phyloP scores from a whole-genome alignment of 805 yeast genomes.

The Peterozyma xylosa region DNA sequence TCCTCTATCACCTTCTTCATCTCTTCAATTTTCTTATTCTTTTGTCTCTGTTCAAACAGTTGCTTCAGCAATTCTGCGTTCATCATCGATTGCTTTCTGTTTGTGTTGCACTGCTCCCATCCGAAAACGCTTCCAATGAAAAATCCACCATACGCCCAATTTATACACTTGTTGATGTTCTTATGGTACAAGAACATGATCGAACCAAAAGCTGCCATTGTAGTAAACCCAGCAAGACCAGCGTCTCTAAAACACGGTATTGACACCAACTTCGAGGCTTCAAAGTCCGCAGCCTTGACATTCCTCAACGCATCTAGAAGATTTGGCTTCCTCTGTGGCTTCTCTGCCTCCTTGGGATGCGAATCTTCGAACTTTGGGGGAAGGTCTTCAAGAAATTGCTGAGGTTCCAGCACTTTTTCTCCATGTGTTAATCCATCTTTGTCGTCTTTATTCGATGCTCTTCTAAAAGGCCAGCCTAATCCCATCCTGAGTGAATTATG shows the following conservation, averaged over 20 bases:
- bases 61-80: constrained; percentile 66
- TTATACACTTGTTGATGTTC: constrained; percentile 51
- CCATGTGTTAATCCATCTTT: not conserved
- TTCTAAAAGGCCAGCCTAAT: constrained; percentile 6
- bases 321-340: constrained; percentile 18
- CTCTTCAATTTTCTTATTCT: constrained; percentile 24
- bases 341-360: constrained; percentile 5
- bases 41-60: constrained; percentile 23
- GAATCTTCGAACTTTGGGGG: constrained; percentile 38
- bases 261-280: constrained; percentile 36
- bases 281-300: constrained; percentile 43
- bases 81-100: constrained; percentile 56
- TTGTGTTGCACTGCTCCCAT: constrained; percentile 87
- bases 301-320: constrained; percentile 31
- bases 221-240: constrained; percentile 64
- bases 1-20: constrained; percentile 16
- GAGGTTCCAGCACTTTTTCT: constrained; percentile 9
- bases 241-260: constrained; percentile 82
- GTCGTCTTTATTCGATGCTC: not conserved
- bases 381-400: constrained; percentile 38
- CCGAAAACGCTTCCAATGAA: constrained; percentile 74
- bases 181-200: constrained; percentile 64
- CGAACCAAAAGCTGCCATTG: constrained; percentile 62
- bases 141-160: constrained; percentile 82
- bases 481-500: too few species aligned